phyloP scores from a whole-genome alignment of 176 grass and related monocot species.

The Aegilops tauschii region DNA sequence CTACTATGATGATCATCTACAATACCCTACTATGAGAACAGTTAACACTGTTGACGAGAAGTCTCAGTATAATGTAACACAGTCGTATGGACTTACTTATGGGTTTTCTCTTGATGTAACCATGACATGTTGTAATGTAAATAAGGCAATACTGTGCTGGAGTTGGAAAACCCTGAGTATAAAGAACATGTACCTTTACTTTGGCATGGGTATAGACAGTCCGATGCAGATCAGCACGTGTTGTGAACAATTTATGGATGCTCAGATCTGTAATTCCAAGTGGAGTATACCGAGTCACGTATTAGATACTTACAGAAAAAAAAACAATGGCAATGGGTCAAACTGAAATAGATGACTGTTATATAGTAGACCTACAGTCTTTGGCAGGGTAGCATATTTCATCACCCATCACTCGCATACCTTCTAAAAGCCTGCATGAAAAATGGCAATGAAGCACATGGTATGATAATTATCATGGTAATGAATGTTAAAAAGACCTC shows the following conservation, averaged over 20 bases:
- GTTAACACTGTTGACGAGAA: neutral
- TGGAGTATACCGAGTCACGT: conserved; percentile 20
- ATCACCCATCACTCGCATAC: conserved; percentile 82
- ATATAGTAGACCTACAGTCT: conserved; percentile 69
- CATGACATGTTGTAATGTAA: neutral
- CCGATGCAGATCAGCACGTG: conserved; percentile 85
- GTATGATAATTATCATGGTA: neutral
- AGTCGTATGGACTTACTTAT: neutral
- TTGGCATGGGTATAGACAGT: conserved; percentile 95
- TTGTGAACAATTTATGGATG: conserved; percentile 85
- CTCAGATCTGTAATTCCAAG: conserved; percentile 61
- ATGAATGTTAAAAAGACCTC: neutral
- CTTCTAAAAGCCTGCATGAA: conserved; percentile 56
- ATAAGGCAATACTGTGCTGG: neutral
- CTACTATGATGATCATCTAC: neutral
- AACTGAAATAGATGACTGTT: neutral
- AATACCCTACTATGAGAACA: neutral
- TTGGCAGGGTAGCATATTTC: conserved; percentile 99
- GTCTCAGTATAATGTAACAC: neutral
- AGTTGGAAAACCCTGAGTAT: neutral
- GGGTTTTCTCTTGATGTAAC: neutral
- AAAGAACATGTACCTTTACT: conserved; percentile 66
- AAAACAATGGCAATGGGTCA: neutral
- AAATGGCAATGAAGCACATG: neutral
- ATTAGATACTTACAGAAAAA: neutral